Conservation (phyloP, 805 yeast genomes). For the Huiozyma sinensis region DNA sequence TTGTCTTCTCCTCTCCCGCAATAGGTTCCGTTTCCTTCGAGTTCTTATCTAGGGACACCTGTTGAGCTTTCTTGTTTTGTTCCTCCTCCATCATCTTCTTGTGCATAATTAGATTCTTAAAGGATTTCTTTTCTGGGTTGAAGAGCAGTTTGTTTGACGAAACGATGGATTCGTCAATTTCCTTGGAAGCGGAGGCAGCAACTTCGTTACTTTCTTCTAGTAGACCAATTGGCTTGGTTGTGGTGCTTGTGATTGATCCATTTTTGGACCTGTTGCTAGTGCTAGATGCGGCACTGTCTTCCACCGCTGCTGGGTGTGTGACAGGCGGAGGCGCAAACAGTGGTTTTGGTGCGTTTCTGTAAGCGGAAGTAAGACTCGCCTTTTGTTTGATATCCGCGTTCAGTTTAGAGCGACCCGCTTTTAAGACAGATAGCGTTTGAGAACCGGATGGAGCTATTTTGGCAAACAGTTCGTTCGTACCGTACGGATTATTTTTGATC, state of each 20-base stretch:
- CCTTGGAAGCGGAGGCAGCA: not conserved
- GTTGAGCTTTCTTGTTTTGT: not conserved
- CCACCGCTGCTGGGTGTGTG: not conserved
- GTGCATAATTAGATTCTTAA: constrained; percentile 21
- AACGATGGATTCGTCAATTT: not conserved
- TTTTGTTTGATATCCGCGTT: constrained; percentile 42
- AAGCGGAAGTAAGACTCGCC: constrained; percentile 49
- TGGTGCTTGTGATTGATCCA: not conserved
- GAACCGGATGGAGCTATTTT: constrained; percentile 21
- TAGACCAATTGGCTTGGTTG: not conserved
- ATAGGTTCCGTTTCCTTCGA: not conserved
- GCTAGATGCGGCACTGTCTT: not conserved
- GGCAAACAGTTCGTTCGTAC: constrained; percentile 58
- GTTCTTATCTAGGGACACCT: not conserved
- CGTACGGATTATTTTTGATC: constrained; percentile 52
- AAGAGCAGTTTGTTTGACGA: constrained; percentile 8
- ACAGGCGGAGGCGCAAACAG: constrained; percentile 28
- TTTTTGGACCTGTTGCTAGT: not conserved
- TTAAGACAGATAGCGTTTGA: not conserved
- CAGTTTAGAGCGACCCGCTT: constrained; percentile 37
- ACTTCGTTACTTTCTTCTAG: not conserved
- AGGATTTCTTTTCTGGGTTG: constrained; percentile 23
- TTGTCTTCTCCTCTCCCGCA: not conserved
- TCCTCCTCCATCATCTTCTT: constrained; percentile 11
- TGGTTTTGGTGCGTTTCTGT: constrained; percentile 56